Base-by-base conservation (phyloP, 192 early-diverging fungal genomes). In the Dimargaris verticillata region DNA sequence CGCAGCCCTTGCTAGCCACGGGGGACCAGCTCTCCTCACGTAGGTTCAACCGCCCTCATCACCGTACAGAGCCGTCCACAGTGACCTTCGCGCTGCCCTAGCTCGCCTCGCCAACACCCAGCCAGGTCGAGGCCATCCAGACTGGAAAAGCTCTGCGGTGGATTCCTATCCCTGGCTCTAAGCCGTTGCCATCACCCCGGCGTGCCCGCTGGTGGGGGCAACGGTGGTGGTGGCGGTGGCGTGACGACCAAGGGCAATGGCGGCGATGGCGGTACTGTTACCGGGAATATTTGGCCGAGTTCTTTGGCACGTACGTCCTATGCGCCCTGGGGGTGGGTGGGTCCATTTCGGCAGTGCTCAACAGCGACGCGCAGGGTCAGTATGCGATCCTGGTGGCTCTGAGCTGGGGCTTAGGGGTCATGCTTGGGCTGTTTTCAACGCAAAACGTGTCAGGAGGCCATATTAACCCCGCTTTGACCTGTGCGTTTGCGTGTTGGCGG, bases 401-500 rank as follows among this genome's bases (percentile, higher is more conserved):
- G 20, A 76, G 78, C 38, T 85, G 75, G 79, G 82, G 76, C 59
- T 48, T 85, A 18, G 80, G 78, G 9, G 67, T 88, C 57, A 69
- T 78, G 26, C 75, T 81, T 61, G 84, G 73, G 51, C 70, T 88
- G 44, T 80, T 78, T 64, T 68, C 77, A 63, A 67, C 72, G 49
- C 80, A 80, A 57, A 75, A 78, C 51, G 64, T 85, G 15, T 86
- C 84, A 13, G 85, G 87, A 33, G 87, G 74, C 14, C 87, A 89
- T 64, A 60, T 89, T 54, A 89, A 89, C 70, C 87, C 87, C 28
- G 85, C 85, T 0, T 80, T 89, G 45, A 82, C 85, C 5, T 68
- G 87, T 38, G 73, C 82, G 9, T 73, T 83, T 54, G 84, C 81
- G 14, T 61, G 80, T 9, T 83, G 79, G 69, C 78, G 81, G 41